A percentile compares a stretch with the other conserved stretches of the same genome.
These are phyloP conservation scores for Tylopilus balloui DNA, from an alignment of 768 basidiomycete species.

Conservation along the genomic window DNA sequence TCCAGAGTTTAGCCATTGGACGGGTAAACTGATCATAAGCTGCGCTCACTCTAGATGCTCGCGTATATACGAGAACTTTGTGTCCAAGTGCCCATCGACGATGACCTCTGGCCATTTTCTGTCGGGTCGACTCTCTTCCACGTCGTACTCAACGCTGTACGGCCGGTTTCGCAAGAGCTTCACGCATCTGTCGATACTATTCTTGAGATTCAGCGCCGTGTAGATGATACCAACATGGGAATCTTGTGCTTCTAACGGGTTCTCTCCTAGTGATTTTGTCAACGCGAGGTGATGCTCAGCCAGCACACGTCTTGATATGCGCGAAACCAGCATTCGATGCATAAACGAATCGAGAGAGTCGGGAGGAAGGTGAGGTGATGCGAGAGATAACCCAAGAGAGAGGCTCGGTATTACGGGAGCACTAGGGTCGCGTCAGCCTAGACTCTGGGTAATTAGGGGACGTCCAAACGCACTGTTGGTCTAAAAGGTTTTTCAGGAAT, in stretches of 20 bases:
- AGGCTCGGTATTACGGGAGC: slow-evolving; percentile 76
- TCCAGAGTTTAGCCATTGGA: background rate
- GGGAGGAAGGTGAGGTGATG: slow-evolving; percentile 72
- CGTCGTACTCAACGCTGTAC: slow-evolving; percentile 39
- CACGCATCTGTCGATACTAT: slow-evolving; percentile 67
- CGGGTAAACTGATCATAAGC: background rate
- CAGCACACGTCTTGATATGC: slow-evolving; percentile 85
- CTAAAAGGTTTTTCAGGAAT: slow-evolving; percentile 59
- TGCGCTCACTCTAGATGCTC: slow-evolving; percentile 76
- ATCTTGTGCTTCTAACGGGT: slow-evolving; percentile 37
- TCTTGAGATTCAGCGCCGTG: slow-evolving; percentile 65
- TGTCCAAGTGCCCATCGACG: slow-evolving; percentile 68
- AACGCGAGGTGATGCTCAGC: slow-evolving; percentile 87
- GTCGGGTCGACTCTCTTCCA: slow-evolving; percentile 22
- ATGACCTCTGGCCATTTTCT: slow-evolving; percentile 57
- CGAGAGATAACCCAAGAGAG: slow-evolving; percentile 78
- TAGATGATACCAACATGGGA: slow-evolving; percentile 83
- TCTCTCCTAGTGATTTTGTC: slow-evolving; percentile 48
- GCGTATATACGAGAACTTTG: slow-evolving; percentile 75
- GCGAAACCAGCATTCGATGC: slow-evolving; percentile 86
- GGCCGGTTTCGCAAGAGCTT: slow-evolving; percentile 49
- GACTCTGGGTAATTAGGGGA: background rate
- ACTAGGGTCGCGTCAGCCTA: slow-evolving; percentile 37
- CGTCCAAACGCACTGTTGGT: slow-evolving; percentile 63
- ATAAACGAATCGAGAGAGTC: slow-evolving; percentile 83